Evolutionary conservation across 768 basidiomycete genomes (phyloP), one percentile per base, ranked within the genome.

Genomic region (Mycena chlorophos): DNA sequence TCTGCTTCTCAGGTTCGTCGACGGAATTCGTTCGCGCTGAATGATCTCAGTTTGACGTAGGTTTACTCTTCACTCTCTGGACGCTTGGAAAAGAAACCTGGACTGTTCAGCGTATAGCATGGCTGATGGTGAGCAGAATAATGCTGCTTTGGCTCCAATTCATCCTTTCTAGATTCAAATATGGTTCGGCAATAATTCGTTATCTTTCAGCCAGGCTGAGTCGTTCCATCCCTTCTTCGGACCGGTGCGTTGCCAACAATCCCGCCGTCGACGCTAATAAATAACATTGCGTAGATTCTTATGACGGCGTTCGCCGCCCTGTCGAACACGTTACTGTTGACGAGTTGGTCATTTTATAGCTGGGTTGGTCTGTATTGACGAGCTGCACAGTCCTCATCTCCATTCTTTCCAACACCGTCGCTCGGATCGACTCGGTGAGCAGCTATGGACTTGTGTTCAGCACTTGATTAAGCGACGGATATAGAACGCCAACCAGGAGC

Each of bases 321-420:
- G 43, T 85, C 87, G 0, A 90, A 88, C 63, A 92, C 90, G 0
- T 76, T 93, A 39, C 72, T 94, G 28, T 65, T 93, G 55, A 93
- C 91, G 3, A 94, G 90, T 90, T 58, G 61, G 87, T 73, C n/a
- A 51, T 28, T 34, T 17, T 16, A 34, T 34, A 8, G 16, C n/a
- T 48, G 26, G n/a, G 16, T 39, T 19, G 17, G 4, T 22, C 12
- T 16, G 4, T 26, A 23, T 26, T 37, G 43, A 38, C 10, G 4
- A n/a, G n/a, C n/a, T 51, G 31, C 49, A n/a, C 62, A 81, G 78
- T 95, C 65, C 77, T 96, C 43, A 94, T 96, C 56, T 94, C 91
- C 6, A 91, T 95, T 45, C 72, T 97, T 28, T 94, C 93, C 4
- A 94, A 94, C 67, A 94, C 92, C 0, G 93, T 92, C 55, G 89